Conservation (phyloP, 148 eudicot genomes). For the Rhododendron ovatum region DNA sequence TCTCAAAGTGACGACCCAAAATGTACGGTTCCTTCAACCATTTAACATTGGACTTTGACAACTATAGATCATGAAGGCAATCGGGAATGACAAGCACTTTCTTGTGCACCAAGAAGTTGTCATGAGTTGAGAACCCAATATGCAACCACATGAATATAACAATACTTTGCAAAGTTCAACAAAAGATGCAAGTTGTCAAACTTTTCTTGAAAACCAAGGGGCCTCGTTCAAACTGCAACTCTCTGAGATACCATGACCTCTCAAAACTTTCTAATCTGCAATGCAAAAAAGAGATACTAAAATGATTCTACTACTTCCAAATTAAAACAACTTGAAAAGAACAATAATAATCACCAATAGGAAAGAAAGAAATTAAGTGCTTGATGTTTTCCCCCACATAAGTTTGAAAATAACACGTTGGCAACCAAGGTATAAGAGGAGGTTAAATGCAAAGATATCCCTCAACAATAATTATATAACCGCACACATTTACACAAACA, state of each 20-base stretch:
- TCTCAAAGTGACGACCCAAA: background rate
- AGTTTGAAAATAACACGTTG: background rate
- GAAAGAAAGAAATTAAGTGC: background rate
- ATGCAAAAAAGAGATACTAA: background rate
- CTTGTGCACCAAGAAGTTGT: background rate
- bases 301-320: background rate
- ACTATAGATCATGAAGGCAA: background rate
- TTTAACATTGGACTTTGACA: background rate
- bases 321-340: background rate
- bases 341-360: background rate
- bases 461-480: conserved; percentile 8
- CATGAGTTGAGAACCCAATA: background rate
- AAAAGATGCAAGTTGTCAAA: background rate
- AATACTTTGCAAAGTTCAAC: background rate
- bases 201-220: too few relatives aligned
- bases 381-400: background rate
- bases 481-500: too few relatives aligned
- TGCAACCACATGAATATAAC: background rate
- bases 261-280: background rate
- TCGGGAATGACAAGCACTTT: background rate
- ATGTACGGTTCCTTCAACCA: background rate
- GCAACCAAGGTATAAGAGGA: background rate
- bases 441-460: conserved; percentile 8
- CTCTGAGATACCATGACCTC: background rate
- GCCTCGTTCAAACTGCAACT: background rate